Base-by-base conservation (phyloP, 805 yeast species). In the Wickerhamiella shivajii region DNA sequence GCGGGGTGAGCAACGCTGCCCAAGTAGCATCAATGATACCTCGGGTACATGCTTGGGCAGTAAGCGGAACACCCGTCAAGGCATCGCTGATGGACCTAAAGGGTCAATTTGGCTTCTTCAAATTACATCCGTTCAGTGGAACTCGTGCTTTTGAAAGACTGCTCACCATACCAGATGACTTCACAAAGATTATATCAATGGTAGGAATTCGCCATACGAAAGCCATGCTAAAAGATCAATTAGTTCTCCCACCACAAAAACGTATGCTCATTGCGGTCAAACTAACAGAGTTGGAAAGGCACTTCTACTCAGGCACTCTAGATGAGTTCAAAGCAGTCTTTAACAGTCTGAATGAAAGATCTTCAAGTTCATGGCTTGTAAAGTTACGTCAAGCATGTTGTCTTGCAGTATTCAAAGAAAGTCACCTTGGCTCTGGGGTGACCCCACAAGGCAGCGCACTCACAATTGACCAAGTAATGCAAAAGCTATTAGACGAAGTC, bases 1-100 rank as follows among this genome's bases (percentile, higher is more conserved):
- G 69, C 3, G 75, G 75, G 15, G 64, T 71, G 3, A 69, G 87
- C 0, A 69, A 78, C 33, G 81, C 90, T 2, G 83, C 93, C 14
- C 72, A 69, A 37, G 79, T 84, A 37, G 83, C 94, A 0, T 62
- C 78, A 2, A 57, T 79, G 23, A 69, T 90, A 17, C 87, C 94
- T 4, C 63, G 94, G 33, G 68, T 71, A 29, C 96, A 90, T 56
- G 73, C 94, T 0, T 90, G 97, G 97, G 96, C 93, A 11, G 95
- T 85, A 1, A 80, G 94, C 1, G 98, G 98, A 5, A 90, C 98
- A 0, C 93, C 96, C 0, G 76, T 84, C 11, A 72, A 74, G 42
- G 68, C 67, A 40, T 64, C 70, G 24, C 55, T 78, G 26, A 52
- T 62, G 20, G 95, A 87, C 52, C 60, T 85, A 30, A 71, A 67